phyloP scores from a whole-genome alignment of 768 basidiomycete genomes.

The Suillus spraguei region DNA sequence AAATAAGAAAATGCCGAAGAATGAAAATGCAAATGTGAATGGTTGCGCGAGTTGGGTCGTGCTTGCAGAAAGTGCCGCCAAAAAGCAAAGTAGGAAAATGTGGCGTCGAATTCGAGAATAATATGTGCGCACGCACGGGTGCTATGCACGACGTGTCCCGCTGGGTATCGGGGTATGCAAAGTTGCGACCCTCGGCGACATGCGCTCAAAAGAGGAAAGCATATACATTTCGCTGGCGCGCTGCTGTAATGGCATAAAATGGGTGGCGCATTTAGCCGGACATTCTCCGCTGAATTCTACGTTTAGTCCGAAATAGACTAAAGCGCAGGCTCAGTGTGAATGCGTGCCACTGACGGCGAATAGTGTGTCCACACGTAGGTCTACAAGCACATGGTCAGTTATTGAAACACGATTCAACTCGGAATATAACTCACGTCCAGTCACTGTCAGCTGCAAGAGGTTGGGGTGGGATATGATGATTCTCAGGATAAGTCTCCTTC shows the following conservation, averaged over 20 bases:
- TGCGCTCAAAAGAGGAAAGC: constrained; percentile 26
- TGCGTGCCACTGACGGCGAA: constrained; percentile 65
- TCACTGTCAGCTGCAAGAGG: constrained; percentile 27
- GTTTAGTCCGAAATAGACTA: constrained; percentile 55
- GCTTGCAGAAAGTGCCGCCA: constrained; percentile 15
- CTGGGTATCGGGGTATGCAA: constrained; percentile 19
- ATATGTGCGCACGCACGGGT: constrained; percentile 8
- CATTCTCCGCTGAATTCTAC: constrained; percentile 33
- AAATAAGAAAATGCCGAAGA: constrained; percentile 31
- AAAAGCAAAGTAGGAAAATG: constrained; percentile 23
- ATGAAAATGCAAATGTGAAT: constrained; percentile 22
- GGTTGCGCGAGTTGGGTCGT: constrained; percentile 7
- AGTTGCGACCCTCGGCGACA: constrained; percentile 27
- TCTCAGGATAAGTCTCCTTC: constrained; percentile 14
- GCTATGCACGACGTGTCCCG: constrained; percentile 25
- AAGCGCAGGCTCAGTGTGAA: constrained; percentile 57
- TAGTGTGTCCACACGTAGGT: constrained; percentile 57
- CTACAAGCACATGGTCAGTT: constrained; percentile 31
- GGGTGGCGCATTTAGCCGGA: constrained; percentile 22
- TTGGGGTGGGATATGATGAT: constrained; percentile 7
- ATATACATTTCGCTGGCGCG: constrained; percentile 26
- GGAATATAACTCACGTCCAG: constrained; percentile 32
- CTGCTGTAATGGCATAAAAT: constrained; percentile 14
- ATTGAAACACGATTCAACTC: not conserved
- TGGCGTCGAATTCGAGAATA: constrained; percentile 15